Conservation (phyloP, 1,284 basidiomycete species). For the Coriolopsis trogii region DNA sequence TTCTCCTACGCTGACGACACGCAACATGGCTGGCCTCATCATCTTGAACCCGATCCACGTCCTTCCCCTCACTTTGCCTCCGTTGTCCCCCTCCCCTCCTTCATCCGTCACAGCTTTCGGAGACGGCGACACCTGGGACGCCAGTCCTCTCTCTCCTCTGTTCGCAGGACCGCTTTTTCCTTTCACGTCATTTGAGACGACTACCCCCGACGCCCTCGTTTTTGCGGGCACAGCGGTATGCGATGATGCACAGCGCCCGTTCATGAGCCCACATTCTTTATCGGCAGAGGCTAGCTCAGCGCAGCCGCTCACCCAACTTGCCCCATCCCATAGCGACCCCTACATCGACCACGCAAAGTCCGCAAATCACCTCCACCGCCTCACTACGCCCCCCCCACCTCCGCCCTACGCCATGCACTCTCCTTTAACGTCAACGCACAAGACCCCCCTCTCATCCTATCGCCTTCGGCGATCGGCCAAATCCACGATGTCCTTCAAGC, state of each 20-base stretch:
- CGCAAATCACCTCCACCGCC: slow-evolving; percentile 8
- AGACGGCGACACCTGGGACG: slow-evolving; percentile 13
- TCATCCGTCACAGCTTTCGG: slow-evolving; percentile 1
- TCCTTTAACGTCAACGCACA: slow-evolving; percentile 13
- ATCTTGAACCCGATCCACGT: slow-evolving; percentile 19
- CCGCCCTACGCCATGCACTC: slow-evolving; percentile 17
- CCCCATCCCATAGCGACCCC: slow-evolving; percentile 4
- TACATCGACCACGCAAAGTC: slow-evolving; percentile 6
- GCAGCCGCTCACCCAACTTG: slow-evolving; percentile 3
- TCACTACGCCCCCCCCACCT: slow-evolving; percentile 3
- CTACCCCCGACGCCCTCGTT: slow-evolving; percentile 8
- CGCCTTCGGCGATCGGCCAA: slow-evolving; percentile 12
- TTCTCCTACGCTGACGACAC: slow-evolving; percentile 18
- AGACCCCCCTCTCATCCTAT: slow-evolving; percentile 11
- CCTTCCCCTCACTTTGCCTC: slow-evolving; percentile 15
- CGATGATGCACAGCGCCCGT: slow-evolving; percentile 17
- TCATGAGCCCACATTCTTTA: slow-evolving; percentile 15
- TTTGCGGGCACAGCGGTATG: slow-evolving; percentile 13
- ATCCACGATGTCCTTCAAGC: slow-evolving; percentile 16
- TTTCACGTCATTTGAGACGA: slow-evolving; percentile 9
- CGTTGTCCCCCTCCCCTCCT: slow-evolving; percentile 6
- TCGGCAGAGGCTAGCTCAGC: slow-evolving; percentile 11
- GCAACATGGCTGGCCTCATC: slow-evolving; percentile 24
- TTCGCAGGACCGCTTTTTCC: background rate
- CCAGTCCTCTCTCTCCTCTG: slow-evolving; percentile 12